Percentiles rank a stretch among this genome's conserved stretches.
These are phyloP conservation scores for Tolypocladium tundrense DNA, from an alignment of 2,329 filamentous ascomycete genomes.

Conservation along the genomic window DNA sequence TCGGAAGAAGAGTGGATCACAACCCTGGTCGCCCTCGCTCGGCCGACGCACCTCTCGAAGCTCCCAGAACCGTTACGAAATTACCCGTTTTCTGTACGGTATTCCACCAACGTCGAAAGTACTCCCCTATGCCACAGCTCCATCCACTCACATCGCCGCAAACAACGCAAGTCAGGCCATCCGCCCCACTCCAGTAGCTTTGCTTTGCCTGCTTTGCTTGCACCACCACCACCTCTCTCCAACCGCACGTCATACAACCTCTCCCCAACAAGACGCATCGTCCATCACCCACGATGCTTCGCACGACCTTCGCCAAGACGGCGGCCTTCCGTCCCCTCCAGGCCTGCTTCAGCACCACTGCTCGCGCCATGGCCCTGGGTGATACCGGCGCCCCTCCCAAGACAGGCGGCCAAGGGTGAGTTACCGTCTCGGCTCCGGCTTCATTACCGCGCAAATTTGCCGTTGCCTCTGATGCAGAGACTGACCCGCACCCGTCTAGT, in stretches of 20 bases:
- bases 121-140: background rate
- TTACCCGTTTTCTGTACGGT: background rate
- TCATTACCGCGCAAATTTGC: background rate
- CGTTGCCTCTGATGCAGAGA: background rate
- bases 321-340: conserved; percentile 42
- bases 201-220: background rate
- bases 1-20: background rate
- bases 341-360: conserved; percentile 52
- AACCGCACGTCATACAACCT: conserved; percentile 3
- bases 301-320: conserved; percentile 49
- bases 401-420: conserved; percentile 43
- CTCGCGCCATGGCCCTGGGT: conserved; percentile 56
- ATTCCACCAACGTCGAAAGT: background rate
- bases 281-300: conserved; percentile 46
- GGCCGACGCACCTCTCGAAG: background rate
- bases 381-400: conserved; percentile 55
- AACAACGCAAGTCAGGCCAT: conserved; percentile 4
- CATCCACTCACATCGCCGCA: background rate
- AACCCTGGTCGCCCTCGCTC: background rate
- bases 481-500: conserved; percentile 32
- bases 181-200: background rate
- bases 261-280: background rate
- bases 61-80: background rate
- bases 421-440: conserved; percentile 7
- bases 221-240: conserved; percentile 3